Percentiles rank a stretch among this genome's conserved stretches.
phyloP scores from a whole-genome alignment of 768 basidiomycete genomes.

The Mycena galopus region DNA sequence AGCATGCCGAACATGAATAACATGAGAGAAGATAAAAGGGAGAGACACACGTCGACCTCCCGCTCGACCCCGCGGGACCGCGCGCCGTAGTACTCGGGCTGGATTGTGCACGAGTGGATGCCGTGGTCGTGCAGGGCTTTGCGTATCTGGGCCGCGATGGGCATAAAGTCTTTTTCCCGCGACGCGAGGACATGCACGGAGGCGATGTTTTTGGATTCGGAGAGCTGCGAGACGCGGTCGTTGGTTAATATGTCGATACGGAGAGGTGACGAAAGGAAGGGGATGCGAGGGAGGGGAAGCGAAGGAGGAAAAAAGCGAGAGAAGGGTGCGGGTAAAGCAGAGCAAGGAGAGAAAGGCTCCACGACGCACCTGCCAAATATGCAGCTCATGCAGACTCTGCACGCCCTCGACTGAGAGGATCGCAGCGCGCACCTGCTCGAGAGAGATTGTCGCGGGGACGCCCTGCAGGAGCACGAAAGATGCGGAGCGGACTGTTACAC shows the following conservation, averaged over 20 bases:
- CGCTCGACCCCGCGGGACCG: conserved; percentile 32
- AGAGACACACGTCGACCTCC: no score
- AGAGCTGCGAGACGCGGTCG: conserved; percentile 65
- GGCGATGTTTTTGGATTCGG: conserved; percentile 94
- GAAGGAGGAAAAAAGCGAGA: neutral
- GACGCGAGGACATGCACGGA: conserved; percentile 94
- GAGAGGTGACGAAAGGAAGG: neutral
- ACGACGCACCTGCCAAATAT: conserved; percentile 88
- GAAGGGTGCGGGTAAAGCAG: neutral
- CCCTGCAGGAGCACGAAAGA: conserved; percentile 96
- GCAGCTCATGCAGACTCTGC: conserved; percentile 90
- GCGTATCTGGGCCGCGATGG: conserved; percentile 85
- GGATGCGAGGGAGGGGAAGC: neutral
- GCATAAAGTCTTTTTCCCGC: conserved; percentile 91
- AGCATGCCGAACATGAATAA: no score
- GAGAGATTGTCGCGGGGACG: conserved; percentile 89
- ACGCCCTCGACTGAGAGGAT: conserved; percentile 90
- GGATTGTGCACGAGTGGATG: conserved; percentile 95
- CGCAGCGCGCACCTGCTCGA: conserved; percentile 88
- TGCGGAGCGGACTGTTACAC: conserved; percentile 80
- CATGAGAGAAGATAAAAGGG: no score
- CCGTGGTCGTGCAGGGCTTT: conserved; percentile 89
- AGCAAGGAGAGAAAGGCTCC: no score
- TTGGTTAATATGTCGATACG: neutral
- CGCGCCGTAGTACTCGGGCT: conserved; percentile 80